A percentile compares a stretch with the other conserved stretches of the same genome.
Conservation (phyloP, 2,329 filamentous ascomycete genomes). For the Leptographium flavum region DNA sequence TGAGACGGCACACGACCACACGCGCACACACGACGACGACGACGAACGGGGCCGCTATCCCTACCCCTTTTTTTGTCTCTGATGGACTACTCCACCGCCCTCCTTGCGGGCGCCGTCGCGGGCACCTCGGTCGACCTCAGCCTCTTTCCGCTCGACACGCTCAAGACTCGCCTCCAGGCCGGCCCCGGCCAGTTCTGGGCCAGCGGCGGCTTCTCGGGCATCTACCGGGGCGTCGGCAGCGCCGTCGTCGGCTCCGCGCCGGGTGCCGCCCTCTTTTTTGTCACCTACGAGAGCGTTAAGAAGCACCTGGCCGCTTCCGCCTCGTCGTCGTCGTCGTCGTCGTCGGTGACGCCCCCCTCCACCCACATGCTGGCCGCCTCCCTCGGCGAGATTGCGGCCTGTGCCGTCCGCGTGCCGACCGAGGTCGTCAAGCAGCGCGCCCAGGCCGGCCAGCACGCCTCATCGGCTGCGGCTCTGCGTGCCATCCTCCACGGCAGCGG, state of each 20-base stretch:
- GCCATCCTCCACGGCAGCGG: slow-evolving; percentile 45
- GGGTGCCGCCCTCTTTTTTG: slow-evolving; percentile 93
- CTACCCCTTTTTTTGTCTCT: slow-evolving; percentile 7
- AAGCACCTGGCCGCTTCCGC: slow-evolving; percentile 14
- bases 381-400: slow-evolving; percentile 81
- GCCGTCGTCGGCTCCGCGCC: slow-evolving; percentile 86
- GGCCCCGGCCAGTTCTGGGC: slow-evolving; percentile 51
- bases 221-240: slow-evolving; percentile 85
- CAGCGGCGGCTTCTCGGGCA: slow-evolving; percentile 75
- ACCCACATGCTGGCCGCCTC: slow-evolving; percentile 85
- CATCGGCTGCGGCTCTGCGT: slow-evolving; percentile 49
- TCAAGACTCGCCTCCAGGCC: slow-evolving; percentile 94
- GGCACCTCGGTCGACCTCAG: slow-evolving; percentile 94
- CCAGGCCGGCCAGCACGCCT: slow-evolving; percentile 71
- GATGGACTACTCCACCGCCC: slow-evolving; percentile 43
- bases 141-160: slow-evolving; percentile 93
- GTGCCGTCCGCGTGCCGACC: slow-evolving; percentile 81
- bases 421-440: slow-evolving; percentile 96
- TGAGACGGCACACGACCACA: background rate
- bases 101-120: slow-evolving; percentile 74
- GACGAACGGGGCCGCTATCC: no score
- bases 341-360: no score
- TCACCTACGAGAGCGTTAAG: slow-evolving; percentile 76
- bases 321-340: slow-evolving; percentile 15
- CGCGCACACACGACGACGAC: no score